Conservation (phyloP, 2,329 filamentous ascomycete species). For the Venturia effusa region DNA sequence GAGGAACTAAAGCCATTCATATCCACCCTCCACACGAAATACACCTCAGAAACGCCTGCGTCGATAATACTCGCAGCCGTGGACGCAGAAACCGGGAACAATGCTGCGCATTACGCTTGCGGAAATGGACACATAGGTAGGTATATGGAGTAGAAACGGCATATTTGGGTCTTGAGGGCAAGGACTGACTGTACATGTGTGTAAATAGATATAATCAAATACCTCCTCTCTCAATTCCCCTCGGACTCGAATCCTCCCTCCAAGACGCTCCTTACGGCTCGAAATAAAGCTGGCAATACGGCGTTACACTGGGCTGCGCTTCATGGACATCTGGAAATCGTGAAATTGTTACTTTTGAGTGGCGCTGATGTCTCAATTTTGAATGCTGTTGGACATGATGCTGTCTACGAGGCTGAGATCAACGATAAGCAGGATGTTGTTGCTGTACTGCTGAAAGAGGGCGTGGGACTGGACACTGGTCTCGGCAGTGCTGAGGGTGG, state of each 20-base stretch:
- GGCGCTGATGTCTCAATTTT: slow-evolving; percentile 69
- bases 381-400: slow-evolving; percentile 71
- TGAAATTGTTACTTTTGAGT: slow-evolving; percentile 63
- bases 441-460: slow-evolving; percentile 35
- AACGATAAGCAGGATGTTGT: slow-evolving; percentile 39
- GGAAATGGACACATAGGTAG: slow-evolving; percentile 80
- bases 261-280: slow-evolving; percentile 48
- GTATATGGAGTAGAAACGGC: no score
- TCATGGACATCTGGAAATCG: slow-evolving; percentile 72
- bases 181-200: neutral
- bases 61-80: slow-evolving; percentile 55
- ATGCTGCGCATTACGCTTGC: slow-evolving; percentile 77
- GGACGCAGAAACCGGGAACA: slow-evolving; percentile 68
- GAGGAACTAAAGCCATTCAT: slow-evolving; percentile 54
- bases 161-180: no score
- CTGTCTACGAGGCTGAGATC: slow-evolving; percentile 39
- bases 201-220: slow-evolving; percentile 13
- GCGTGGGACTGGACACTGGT: slow-evolving; percentile 30
- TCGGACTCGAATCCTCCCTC: slow-evolving; percentile 26
- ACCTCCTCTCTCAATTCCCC: slow-evolving; percentile 17
- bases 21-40: slow-evolving; percentile 48
- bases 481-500: slow-evolving; percentile 25
- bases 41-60: slow-evolving; percentile 48
- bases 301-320: slow-evolving; percentile 88
- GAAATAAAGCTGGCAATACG: slow-evolving; percentile 80